Base-by-base conservation (phyloP, 108 stramenopile species). In the Tribonema minus region DNA sequence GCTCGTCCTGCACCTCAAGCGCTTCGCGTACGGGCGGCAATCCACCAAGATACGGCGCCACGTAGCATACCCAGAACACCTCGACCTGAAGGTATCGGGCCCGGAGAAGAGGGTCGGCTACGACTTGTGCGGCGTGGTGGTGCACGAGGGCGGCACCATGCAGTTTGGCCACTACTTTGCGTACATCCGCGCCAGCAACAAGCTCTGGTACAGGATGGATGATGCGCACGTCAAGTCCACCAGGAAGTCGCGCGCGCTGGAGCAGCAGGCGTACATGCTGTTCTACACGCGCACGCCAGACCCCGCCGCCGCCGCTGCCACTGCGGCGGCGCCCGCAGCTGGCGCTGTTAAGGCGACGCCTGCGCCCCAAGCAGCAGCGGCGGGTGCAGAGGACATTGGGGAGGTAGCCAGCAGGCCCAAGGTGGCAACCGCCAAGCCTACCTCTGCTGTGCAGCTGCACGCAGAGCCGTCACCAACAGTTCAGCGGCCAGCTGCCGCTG, bases 1-100 rank as follows among this genome's bases (percentile, higher is more conserved):
- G n/a, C 86, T 96, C 33, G 92, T 91, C 37, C 80, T 98, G 37
- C 96, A 97, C 58, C 84, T 99, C 40, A 99, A 99, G 86, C 87
- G 98, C 30, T 99, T 99, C 61, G 81, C 76, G 80, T 33, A 93
- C 90, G 86, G 89, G 65, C 38, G 87, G 73, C 86, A 68, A 61
- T 6, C 62, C 20, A 35, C 68, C 64, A 86, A 82, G 83, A 70
- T 91, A 46, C 60, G 78, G 39, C 79, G 86, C 40, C 60, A 63
- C 34, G 41, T 87, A 0, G 4, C 37, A 20, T 87, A 82, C 46
- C 71, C 40, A 7, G 72, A 74, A 9, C 12, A 36, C 20, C 72
- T 87, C 30, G 28, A 61, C 37, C 37, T 87, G 66, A 12, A n/a
- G 5, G 54, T 62, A 2, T 72, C 77, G 34, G 77, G 74, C 1